Evolutionary conservation across 306 rosid species (phyloP).

Genomic region (Sphenostylis stenocarpa): DNA sequence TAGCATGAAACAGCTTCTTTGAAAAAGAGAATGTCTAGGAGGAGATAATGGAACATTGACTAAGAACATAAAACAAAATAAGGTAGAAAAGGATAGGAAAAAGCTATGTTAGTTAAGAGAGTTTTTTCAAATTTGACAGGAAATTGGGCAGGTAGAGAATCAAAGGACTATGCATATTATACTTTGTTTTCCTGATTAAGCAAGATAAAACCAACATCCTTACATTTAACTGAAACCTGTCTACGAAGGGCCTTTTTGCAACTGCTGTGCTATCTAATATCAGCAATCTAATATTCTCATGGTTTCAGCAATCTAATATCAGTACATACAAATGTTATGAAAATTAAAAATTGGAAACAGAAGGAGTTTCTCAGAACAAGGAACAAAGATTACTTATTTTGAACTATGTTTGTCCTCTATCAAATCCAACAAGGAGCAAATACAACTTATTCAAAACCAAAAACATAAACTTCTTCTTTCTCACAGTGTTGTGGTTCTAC

Average conservation of each 20-base stretch:
- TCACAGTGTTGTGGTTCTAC: not conserved
- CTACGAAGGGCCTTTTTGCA: not conserved
- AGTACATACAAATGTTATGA: not conserved
- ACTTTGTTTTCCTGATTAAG: not conserved
- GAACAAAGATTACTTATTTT: not conserved
- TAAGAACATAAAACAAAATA: not conserved
- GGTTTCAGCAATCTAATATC: not conserved
- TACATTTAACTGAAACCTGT: not conserved
- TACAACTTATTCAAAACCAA: not conserved
- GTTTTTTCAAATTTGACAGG: not conserved
- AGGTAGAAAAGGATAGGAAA: not conserved
- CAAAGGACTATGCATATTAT: not conserved
- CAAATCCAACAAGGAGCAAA: slow-evolving; percentile 7
- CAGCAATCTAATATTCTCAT: not conserved
- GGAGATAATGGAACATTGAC: not conserved
- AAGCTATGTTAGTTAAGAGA: not conserved
- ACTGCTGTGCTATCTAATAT: not conserved
- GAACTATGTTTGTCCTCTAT: not conserved
- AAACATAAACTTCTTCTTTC: slow-evolving; percentile 5
- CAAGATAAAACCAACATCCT: not conserved
- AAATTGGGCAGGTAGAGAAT: not conserved
- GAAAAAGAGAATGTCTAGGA: not conserved
- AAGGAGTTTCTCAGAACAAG: not conserved
- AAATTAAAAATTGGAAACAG: not conserved
- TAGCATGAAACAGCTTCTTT: not conserved